Base-by-base conservation (phyloP, 2,329 filamentous ascomycete species). In the Microdochium bolleyi region DNA sequence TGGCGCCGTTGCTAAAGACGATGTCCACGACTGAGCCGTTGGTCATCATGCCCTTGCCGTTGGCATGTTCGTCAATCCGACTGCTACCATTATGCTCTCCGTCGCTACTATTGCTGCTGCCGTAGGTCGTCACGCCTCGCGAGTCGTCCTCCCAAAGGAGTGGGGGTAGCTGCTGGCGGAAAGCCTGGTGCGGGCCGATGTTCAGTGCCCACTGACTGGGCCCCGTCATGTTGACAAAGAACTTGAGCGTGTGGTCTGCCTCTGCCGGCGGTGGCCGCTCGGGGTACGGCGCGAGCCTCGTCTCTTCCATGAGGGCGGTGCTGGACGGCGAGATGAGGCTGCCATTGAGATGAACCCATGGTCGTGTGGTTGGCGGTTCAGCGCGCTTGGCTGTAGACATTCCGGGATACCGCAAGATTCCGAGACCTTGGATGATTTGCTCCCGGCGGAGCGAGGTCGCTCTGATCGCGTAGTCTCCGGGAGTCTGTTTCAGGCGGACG, bases 1-100 rank as follows among this genome's bases (percentile, higher is more conserved):
- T 51, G 46, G 59, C 58, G 3, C 55, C 55, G 49, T 62, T 63
- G 34, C 58, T 55, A 50, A 60, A 58, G 41, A 63, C 57, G 49
- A 63, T 60, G 53, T 63, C 60, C 14, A 63, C 61, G 5, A 58
- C 56, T 3, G 60, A 60, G 4, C 59, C 61, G 38, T 63, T 63
- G 34, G 50, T 55, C 27, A 59, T 34, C 7, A 51, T 49, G 2
- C 52, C 52, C n/a, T 54, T 21, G 4, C 51, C 24, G 41, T 49
- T 32, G 44, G 24, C 44, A 30, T 30, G 27, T 5, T 30, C 27
- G 27, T n/a, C n/a, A n/a, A n/a, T n/a, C n/a, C n/a, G n/a, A n/a
- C n/a, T n/a, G n/a, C n/a, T n/a, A n/a, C n/a, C n/a, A n/a, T n/a
- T n/a, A n/a, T n/a, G n/a, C n/a, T n/a, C n/a, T n/a, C 27, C 27